Conservation (phyloP, 2,329 filamentous ascomycete genomes). For the Ceratocystis eucalypticola region DNA sequence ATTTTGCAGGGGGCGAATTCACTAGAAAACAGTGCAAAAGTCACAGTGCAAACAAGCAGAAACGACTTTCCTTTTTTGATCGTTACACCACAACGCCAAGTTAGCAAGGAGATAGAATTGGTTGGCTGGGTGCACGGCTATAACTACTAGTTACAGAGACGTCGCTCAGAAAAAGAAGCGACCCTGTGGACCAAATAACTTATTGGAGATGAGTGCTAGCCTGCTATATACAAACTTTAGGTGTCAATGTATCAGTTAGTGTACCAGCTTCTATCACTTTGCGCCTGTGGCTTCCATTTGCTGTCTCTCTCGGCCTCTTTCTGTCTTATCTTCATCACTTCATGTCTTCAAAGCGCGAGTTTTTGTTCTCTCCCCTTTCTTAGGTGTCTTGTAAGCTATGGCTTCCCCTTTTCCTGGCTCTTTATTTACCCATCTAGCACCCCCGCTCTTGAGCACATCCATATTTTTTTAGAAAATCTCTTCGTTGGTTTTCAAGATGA, state of each 20-base stretch:
- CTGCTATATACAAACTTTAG: too few species aligned
- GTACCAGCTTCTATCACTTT: background rate
- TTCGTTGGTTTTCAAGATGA: background rate
- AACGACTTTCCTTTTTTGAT: background rate
- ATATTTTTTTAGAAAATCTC: background rate
- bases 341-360: background rate
- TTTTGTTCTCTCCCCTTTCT: background rate
- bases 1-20: background rate
- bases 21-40: background rate
- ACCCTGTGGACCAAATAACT: background rate
- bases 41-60: background rate
- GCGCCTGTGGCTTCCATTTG: background rate
- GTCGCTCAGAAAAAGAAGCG: background rate
- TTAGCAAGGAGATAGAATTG: background rate
- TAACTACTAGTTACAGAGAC: background rate
- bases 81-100: background rate
- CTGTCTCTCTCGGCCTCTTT: background rate
- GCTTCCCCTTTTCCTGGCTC: background rate
- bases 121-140: background rate
- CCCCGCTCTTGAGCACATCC: background rate
- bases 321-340: background rate
- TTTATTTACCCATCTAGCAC: background rate
- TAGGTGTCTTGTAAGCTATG: background rate
- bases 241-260: too few species aligned
- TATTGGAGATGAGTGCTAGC: too few species aligned